Conservation (phyloP, 331 rosid species). For the Quercus lobata region DNA sequence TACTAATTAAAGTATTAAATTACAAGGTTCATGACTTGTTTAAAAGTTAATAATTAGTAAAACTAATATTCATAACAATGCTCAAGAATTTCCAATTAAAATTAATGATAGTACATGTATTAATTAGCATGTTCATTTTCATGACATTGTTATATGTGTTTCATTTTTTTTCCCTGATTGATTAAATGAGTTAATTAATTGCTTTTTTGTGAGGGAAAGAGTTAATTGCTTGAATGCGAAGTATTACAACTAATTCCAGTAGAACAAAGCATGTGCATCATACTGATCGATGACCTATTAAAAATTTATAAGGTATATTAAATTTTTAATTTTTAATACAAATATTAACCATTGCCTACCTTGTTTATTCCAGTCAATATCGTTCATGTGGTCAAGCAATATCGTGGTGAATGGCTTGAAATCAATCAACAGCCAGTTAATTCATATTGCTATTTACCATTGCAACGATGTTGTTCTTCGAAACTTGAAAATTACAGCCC, state of each 20-base stretch:
- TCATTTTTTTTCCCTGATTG: too few species aligned
- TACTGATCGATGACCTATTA: neutral
- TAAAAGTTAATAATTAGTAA: too few species aligned
- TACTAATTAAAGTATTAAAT: too few species aligned
- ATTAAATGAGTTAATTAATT: too few species aligned
- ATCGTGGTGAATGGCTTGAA: conserved; percentile 32
- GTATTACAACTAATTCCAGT: neutral
- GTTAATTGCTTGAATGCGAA: neutral
- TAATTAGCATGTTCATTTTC: too few species aligned
- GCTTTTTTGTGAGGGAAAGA: too few species aligned
- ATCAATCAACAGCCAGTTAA: conserved; percentile 31
- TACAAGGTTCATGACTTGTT: too few species aligned
- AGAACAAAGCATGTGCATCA: neutral
- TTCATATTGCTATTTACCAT: conserved; percentile 27
- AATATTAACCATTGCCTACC: neutral
- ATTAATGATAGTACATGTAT: neutral
- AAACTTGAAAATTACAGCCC: conserved; percentile 31
- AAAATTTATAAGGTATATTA: neutral
- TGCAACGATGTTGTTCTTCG: conserved; percentile 23
- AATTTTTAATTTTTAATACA: neutral
- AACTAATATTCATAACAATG: too few species aligned
- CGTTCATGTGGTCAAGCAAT: conserved; percentile 34
- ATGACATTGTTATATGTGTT: too few species aligned
- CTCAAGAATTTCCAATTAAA: too few species aligned
- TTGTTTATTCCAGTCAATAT: conserved; percentile 23